Percentiles rank a stretch among this genome's conserved stretches.
These are phyloP conservation scores for Pythium aphanidermatum DNA, from an alignment of 352 stramenopile species.

Conservation along the genomic window DNA sequence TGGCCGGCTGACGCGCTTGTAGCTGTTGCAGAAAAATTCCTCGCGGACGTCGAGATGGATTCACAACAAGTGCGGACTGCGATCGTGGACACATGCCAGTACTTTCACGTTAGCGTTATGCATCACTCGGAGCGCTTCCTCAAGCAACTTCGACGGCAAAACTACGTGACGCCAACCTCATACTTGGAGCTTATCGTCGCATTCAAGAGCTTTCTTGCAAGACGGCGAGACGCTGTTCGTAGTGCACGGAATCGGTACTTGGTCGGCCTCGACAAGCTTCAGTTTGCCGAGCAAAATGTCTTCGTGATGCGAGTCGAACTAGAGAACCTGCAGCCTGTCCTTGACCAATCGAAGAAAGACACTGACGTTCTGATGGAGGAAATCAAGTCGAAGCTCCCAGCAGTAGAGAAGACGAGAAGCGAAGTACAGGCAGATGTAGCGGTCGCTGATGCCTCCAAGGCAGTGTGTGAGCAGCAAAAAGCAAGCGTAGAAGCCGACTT, in stretches of 20 bases:
- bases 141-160: constrained; percentile 78
- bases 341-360: constrained; percentile 89
- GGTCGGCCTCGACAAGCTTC: constrained; percentile 91
- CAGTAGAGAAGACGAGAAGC: constrained; percentile 69
- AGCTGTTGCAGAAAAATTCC: constrained; percentile 91
- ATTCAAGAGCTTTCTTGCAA: constrained; percentile 88
- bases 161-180: constrained; percentile 95
- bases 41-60: constrained; percentile 88
- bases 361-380: constrained; percentile 92
- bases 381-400: constrained; percentile 91
- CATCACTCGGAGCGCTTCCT: constrained; percentile 83
- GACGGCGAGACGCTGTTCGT: constrained; percentile 81
- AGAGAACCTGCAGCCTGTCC: constrained; percentile 90
- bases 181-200: constrained; percentile 94
- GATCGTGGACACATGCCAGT: constrained; percentile 90
- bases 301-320: constrained; percentile 93
- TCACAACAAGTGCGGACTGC: constrained; percentile 52
- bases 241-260: constrained; percentile 84
- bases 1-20: constrained; percentile 92
- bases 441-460: constrained; percentile 76
- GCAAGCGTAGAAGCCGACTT: constrained; percentile 85
- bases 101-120: constrained; percentile 90
- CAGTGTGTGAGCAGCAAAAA: constrained; percentile 88
- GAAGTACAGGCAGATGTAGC: constrained; percentile 81
- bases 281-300: constrained; percentile 91